phyloP scores from a whole-genome alignment of 345 rosid genomes.

The Cardamine occulta region DNA sequence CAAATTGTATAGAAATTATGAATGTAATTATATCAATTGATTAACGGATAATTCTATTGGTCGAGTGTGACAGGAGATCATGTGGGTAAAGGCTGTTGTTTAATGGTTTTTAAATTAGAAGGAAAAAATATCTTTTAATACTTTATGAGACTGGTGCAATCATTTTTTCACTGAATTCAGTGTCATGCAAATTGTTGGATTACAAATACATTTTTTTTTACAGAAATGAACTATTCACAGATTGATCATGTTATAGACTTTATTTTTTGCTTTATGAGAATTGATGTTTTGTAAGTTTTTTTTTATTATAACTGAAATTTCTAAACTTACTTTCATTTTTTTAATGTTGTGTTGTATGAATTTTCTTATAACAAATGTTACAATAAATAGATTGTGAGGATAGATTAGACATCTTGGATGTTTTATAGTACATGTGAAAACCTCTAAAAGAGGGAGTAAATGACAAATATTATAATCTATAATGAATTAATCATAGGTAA shows the following conservation, averaged over 20 bases:
- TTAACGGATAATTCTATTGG: not conserved
- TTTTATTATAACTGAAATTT: not conserved
- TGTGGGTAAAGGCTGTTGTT: not conserved
- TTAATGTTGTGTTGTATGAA: not conserved
- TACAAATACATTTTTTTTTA: not conserved
- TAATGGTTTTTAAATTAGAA: not conserved
- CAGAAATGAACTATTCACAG: not conserved
- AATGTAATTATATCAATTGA: not conserved
- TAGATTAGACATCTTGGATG: not conserved
- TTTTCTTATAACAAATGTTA: not conserved
- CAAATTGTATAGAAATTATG: not conserved
- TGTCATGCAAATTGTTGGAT: not conserved
- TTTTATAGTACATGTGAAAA: not conserved
- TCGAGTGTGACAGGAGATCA: not conserved
- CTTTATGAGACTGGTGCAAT: conserved; percentile 1
- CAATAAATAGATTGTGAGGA: not conserved
- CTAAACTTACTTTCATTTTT: not conserved
- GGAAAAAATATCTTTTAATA: not conserved
- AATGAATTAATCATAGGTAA: not conserved
- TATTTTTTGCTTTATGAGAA: not conserved
- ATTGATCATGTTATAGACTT: not conserved
- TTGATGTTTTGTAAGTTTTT: not conserved
- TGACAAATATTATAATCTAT: not conserved
- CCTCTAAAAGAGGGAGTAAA: not conserved
- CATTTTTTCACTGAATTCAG: not conserved